Evolutionary conservation across 2,329 filamentous ascomycete species (phyloP).

Genomic region (Fusarium sp.): DNA sequence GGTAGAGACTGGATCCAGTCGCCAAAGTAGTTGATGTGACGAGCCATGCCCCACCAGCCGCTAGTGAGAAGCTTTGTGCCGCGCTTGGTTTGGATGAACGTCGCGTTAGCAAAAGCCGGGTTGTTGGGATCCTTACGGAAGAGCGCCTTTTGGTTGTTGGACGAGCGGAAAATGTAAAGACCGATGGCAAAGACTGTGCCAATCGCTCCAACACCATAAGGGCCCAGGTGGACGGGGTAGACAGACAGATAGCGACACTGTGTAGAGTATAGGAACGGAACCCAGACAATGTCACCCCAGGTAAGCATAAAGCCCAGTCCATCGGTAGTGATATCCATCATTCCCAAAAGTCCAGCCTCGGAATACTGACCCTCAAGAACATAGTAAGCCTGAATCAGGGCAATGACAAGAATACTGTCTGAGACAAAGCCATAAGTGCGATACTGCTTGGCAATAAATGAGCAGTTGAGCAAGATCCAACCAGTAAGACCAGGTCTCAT

Average conservation of each 20-base stretch:
- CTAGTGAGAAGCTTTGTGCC: slow-evolving; percentile 82
- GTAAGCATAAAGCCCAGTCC: slow-evolving; percentile 93
- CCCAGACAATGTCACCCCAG: slow-evolving; percentile 91
- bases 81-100: slow-evolving; percentile 83
- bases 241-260: slow-evolving; percentile 85
- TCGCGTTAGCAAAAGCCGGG: slow-evolving; percentile 77
- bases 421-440: slow-evolving; percentile 81
- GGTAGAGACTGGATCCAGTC: slow-evolving; percentile 93
- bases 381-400: slow-evolving; percentile 80
- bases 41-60: slow-evolving; percentile 90
- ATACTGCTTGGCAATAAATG: slow-evolving; percentile 88
- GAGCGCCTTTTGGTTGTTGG: slow-evolving; percentile 92
- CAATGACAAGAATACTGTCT: slow-evolving; percentile 83
- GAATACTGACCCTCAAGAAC: slow-evolving; percentile 85
- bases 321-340: slow-evolving; percentile 90
- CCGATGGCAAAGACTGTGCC: slow-evolving; percentile 73
- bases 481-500: slow-evolving; percentile 87
- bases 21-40: slow-evolving; percentile 94
- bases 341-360: slow-evolving; percentile 86
- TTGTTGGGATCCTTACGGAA: slow-evolving; percentile 88
- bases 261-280: slow-evolving; percentile 86
- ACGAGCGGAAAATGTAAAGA: slow-evolving; percentile 86
- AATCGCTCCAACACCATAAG: slow-evolving; percentile 70
- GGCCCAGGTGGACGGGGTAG: slow-evolving; percentile 80
- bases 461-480: slow-evolving; percentile 84